Conservation (phyloP, 805 yeast genomes). For the Priceomyces medius region DNA sequence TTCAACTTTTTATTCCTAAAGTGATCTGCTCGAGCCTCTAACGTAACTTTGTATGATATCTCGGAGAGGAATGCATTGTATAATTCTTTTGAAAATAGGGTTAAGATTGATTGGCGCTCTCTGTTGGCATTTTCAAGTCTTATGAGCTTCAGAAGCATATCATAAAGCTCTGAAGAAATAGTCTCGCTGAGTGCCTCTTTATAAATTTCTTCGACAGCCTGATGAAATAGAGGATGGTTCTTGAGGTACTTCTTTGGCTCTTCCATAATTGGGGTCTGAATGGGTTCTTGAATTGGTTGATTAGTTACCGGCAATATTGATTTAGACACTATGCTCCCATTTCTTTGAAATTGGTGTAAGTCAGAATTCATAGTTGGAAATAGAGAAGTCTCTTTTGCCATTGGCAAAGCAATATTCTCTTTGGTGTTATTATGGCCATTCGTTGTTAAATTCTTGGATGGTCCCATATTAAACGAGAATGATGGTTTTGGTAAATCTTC, state of each 20-base stretch:
- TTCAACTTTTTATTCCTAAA: constrained; percentile 33
- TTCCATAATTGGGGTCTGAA: not conserved
- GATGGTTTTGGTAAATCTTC: constrained; percentile 1
- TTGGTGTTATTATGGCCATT: no score
- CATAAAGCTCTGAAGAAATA: constrained; percentile 24
- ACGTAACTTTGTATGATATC: constrained; percentile 41
- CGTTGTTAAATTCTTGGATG: not conserved
- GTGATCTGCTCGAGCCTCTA: constrained; percentile 47
- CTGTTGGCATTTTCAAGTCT: constrained; percentile 17
- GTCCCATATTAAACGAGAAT: constrained; percentile 1
- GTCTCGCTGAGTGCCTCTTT: constrained; percentile 19
- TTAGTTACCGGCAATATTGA: not conserved
- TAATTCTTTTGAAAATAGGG: constrained; percentile 48
- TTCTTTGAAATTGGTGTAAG: no score
- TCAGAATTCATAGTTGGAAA: no score
- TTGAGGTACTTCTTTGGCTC: constrained; percentile 10
- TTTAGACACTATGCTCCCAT: not conserved
- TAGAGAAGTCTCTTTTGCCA: no score
- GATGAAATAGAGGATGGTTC: constrained; percentile 23
- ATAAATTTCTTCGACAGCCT: constrained; percentile 26
- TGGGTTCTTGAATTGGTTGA: no score
- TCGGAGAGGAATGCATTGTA: constrained; percentile 64
- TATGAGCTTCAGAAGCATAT: constrained; percentile 25
- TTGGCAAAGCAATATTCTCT: no score
- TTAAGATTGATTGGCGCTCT: constrained; percentile 26